Percentiles rank a stretch among this genome's conserved stretches.
These are phyloP conservation scores for Ilyonectria sp. DNA, from an alignment of 2,329 filamentous ascomycete species.

Conservation along the genomic window DNA sequence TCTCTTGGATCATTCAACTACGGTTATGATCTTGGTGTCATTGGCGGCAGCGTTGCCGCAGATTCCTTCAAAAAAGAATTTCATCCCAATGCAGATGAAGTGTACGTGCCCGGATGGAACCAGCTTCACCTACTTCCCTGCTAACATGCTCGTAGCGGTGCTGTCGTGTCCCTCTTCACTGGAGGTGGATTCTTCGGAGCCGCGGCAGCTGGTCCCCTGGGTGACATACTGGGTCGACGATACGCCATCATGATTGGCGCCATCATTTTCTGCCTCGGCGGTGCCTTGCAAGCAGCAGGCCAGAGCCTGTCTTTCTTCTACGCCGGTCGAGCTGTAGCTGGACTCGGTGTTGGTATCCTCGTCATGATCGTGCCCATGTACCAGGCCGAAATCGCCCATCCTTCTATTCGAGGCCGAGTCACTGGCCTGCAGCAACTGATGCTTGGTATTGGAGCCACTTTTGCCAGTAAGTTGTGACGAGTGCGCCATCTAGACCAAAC, in stretches of 20 bases:
- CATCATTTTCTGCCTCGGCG: conserved; percentile 80
- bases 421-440: conserved; percentile 86
- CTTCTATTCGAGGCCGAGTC: conserved; percentile 80
- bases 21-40: conserved; percentile 24
- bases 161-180: conserved; percentile 79
- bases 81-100: conserved; percentile 10
- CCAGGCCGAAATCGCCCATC: conserved; percentile 84
- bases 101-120: not conserved
- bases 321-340: conserved; percentile 78
- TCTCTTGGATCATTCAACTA: conserved; percentile 25
- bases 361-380: conserved; percentile 68
- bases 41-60: conserved; percentile 20
- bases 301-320: conserved; percentile 73
- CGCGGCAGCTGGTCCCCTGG: conserved; percentile 71
- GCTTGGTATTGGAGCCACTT: conserved; percentile 80
- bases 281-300: conserved; percentile 80
- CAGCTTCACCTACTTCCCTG: too few species aligned
- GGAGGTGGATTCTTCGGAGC: conserved; percentile 82
- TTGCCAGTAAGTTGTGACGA: conserved; percentile 53
- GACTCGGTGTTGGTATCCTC: conserved; percentile 61
- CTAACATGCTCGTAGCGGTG: conserved; percentile 31
- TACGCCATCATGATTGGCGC: conserved; percentile 80
- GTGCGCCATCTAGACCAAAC: too few species aligned
- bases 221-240: conserved; percentile 77
- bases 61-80: conserved; percentile 7